Percentiles rank a stretch among this genome's conserved stretches.
phyloP scores from a whole-genome alignment of 306 rosid genomes.

The cucumber (Cucumis sativus) region Cucumber_9930_V3 NC_026655.2:7921501-7922000 shows the following conservation, averaged over 20 bases:
- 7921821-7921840: neutral
- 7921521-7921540: neutral
- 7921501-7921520: no score
- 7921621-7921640: constrained; percentile 5
- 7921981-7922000: no score
- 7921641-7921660: constrained; percentile 89
- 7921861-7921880: neutral
- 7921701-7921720: constrained; percentile 93
- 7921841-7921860: neutral
- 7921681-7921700: constrained; percentile 81
- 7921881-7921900: no score
- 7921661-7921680: constrained; percentile 64
- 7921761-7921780: neutral
- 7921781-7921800: neutral
- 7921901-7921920: no score
- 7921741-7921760: neutral
- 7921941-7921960: no score
- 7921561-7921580: neutral
- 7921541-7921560: neutral
- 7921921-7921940: no score
- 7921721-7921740: constrained; percentile 58
- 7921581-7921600: neutral
- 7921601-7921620: neutral
- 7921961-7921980: no score
- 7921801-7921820: neutral